Evolutionary conservation across 495 filamentous ascomycete genomes (phyloP), one percentile per base, ranked within the genome.

Genomic region (Thermochaetoides thermophila): DNA sequence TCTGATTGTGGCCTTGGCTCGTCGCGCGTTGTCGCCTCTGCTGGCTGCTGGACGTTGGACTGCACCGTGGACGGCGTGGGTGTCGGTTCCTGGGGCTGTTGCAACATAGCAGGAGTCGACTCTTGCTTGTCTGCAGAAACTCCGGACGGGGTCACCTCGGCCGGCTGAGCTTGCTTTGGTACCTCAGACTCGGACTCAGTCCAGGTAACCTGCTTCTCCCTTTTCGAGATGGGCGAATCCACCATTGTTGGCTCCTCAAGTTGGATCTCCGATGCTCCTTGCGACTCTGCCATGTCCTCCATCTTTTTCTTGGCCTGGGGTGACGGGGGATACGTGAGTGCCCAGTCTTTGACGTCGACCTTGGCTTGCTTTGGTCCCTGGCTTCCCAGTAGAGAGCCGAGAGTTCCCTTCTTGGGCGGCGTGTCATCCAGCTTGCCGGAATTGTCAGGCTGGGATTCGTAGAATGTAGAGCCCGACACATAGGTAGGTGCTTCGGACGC

Each of bases 401-500:
- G 37, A 11, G 39, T 33, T 5, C 10, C 40, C 8, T 22, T 20
- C 19, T 8, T 30, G 4, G 36, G 40, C 19, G 37, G 33, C 10
- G 41, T 29, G 5, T 33, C 36, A 12, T 44, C 32, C 1, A 12
- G 9, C 13, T 51, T 42, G 3, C 25, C 35, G 16, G 52, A 39
- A 24, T 48, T 33, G 1, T 49, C 36, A 1, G 18, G 43, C 14
- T 60, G 49, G 12, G 51, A 45, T 14, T 56, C 54, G 29, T 50
- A 43, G 32, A 39, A 42, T 3, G 40, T 46, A 4, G 44, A 48
- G 0, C 48, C 50, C 13, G 48, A 49, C 14, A 54, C 30, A 20
- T 46, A 42, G 27, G 45, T 54, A 9, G 50, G 48, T 0, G 50
- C 48, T 32, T 54, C 50, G 7, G 50, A 51, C 1, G 45, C 42